A percentile compares a stretch with the other conserved stretches of the same genome.
Conservation (phyloP, 768 basidiomycete species). For the Fomitopsis serialis region DNA sequence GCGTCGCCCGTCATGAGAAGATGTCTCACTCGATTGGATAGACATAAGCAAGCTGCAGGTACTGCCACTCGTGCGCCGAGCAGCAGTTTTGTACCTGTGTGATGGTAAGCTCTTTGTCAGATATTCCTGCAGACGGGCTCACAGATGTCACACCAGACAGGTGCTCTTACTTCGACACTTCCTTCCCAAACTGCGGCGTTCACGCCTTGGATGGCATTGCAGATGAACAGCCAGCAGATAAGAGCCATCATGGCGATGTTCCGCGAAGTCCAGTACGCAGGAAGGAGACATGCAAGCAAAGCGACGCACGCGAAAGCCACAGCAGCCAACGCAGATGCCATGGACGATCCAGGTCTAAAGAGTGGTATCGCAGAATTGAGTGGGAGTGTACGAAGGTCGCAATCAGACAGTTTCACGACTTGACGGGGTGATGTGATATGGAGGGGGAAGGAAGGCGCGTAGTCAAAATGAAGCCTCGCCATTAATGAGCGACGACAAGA, state of each 20-base stretch:
- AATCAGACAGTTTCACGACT: neutral
- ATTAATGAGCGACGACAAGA: neutral
- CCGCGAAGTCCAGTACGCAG: conserved; percentile 22
- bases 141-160: conserved; percentile 81
- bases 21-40: neutral
- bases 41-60: conserved; percentile 1
- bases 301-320: conserved; percentile 23
- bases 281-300: conserved; percentile 17
- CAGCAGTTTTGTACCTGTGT: conserved; percentile 3
- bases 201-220: conserved; percentile 34
- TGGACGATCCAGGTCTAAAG: neutral
- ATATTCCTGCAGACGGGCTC: conserved; percentile 14
- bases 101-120: neutral
- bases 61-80: conserved; percentile 2
- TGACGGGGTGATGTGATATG: neutral
- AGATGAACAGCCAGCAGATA: conserved; percentile 26
- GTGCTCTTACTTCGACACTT: conserved; percentile 37
- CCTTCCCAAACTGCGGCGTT: conserved; percentile 60
- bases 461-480: neutral
- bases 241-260: conserved; percentile 26
- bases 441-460: neutral
- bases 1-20: neutral
- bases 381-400: neutral
- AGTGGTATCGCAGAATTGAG: neutral
- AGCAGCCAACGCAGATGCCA: conserved; percentile 22